These are phyloP conservation scores for Tetrahymena thermophila DNA, from an alignment of 73 alveolate genomes.

Conservation along the genomic window DNA sequence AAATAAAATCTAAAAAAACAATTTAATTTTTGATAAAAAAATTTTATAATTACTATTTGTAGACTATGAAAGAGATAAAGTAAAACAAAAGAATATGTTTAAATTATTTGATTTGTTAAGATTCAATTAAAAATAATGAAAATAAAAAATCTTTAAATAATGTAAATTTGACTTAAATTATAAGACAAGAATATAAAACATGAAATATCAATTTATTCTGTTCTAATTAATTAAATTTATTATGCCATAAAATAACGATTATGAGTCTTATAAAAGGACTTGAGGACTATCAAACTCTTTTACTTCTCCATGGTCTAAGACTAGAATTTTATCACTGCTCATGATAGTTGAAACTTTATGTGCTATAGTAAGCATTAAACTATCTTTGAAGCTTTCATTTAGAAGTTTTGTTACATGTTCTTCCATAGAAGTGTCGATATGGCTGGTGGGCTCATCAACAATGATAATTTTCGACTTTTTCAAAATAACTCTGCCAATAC, in stretches of 20 bases:
- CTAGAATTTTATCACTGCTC: constrained; percentile 48
- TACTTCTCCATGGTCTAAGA: constrained; percentile 34
- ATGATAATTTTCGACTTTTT: constrained; percentile 51
- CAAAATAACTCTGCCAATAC: constrained; percentile 58
- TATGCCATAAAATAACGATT: not conserved
- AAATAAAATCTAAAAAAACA: too few relatives aligned
- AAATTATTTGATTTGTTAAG: too few relatives aligned
- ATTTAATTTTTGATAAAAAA: too few relatives aligned
- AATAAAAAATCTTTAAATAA: too few relatives aligned
- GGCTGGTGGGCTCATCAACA: constrained; percentile 73
- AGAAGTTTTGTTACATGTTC: constrained; percentile 43
- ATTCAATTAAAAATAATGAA: too few relatives aligned
- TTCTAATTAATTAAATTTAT: not conserved
- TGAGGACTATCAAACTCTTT: constrained; percentile 35
- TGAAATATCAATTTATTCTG: not conserved
- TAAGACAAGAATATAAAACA: too few relatives aligned
- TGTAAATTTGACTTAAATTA: too few relatives aligned
- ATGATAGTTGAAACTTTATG: constrained; percentile 52
- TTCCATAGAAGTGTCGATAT: constrained; percentile 58
- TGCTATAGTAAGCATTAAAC: constrained; percentile 50
- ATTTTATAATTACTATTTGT: too few relatives aligned
- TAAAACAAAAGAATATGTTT: too few relatives aligned
- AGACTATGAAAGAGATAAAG: too few relatives aligned
- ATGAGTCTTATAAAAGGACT: not conserved
- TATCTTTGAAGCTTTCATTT: constrained; percentile 28